Conservation (phyloP, 257 asterid species). For the Solanum boliviense region DNA sequence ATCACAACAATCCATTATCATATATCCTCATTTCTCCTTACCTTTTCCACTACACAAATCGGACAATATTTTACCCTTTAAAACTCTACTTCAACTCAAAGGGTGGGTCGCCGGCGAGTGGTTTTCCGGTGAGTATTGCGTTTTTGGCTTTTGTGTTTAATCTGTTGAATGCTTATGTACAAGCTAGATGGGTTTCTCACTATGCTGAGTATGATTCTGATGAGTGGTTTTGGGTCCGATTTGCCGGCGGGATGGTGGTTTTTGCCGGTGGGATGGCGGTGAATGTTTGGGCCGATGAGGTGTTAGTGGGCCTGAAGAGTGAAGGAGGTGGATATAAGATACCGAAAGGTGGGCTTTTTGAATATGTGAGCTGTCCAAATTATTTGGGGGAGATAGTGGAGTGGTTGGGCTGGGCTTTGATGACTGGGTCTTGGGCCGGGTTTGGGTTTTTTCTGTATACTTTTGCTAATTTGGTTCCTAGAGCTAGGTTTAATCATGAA, state of each 20-base stretch:
- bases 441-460: slow-evolving; percentile 48
- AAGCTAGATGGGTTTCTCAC: slow-evolving; percentile 47
- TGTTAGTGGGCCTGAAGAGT: slow-evolving; percentile 38
- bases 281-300: slow-evolving; percentile 50
- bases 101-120: background rate
- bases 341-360: slow-evolving; percentile 61
- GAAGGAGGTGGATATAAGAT: slow-evolving; percentile 48
- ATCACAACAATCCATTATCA: slow-evolving; percentile 28
- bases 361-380: slow-evolving; percentile 64
- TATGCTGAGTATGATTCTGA: slow-evolving; percentile 26
- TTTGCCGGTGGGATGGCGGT: slow-evolving; percentile 35
- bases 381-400: slow-evolving; percentile 73
- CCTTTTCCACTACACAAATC: slow-evolving; percentile 61
- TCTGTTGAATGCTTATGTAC: slow-evolving; percentile 41
- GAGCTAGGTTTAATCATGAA: slow-evolving; percentile 42
- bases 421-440: slow-evolving; percentile 72
- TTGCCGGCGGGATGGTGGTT: slow-evolving; percentile 21
- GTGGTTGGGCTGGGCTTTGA: slow-evolving; percentile 80
- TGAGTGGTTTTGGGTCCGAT: slow-evolving; percentile 36
- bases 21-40: slow-evolving; percentile 32
- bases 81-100: slow-evolving; percentile 15
- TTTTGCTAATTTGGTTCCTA: slow-evolving; percentile 55
- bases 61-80: slow-evolving; percentile 46
- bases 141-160: slow-evolving; percentile 35
- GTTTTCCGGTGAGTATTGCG: slow-evolving; percentile 37